These are phyloP conservation scores for Leptomonas pyrrhocoris DNA, from an alignment of 208 protist species.

Conservation along the genomic window DNA sequence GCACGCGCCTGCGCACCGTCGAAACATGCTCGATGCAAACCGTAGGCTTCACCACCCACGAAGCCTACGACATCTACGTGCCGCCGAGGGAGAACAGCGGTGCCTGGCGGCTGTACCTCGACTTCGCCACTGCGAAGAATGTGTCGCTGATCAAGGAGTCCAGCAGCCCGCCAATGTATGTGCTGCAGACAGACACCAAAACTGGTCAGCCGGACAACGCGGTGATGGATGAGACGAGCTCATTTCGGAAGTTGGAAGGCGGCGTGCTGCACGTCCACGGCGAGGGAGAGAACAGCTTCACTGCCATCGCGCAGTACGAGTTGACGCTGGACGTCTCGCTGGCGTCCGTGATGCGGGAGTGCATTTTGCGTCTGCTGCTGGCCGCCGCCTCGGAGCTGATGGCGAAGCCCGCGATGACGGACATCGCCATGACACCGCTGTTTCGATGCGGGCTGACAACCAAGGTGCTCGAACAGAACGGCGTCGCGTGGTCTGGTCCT, in stretches of 20 bases:
- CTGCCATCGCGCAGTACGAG: slow-evolving; percentile 70
- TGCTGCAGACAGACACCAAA: slow-evolving; percentile 35
- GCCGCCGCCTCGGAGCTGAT: slow-evolving; percentile 47
- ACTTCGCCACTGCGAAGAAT: slow-evolving; percentile 63
- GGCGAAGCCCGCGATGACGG: slow-evolving; percentile 26
- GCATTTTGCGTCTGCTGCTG: slow-evolving; percentile 55
- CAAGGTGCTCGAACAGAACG: slow-evolving; percentile 45
- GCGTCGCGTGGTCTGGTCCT: slow-evolving; percentile 49
- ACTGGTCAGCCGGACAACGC: slow-evolving; percentile 33
- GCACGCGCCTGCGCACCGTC: slow-evolving; percentile 15
- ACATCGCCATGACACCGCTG: slow-evolving; percentile 55
- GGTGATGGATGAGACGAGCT: slow-evolving; percentile 48
- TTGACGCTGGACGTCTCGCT: slow-evolving; percentile 54
- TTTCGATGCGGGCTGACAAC: slow-evolving; percentile 74
- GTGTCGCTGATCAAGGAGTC: slow-evolving; percentile 62
- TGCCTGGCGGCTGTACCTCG: slow-evolving; percentile 64
- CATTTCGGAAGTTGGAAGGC: slow-evolving; percentile 60
- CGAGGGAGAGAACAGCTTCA: slow-evolving; percentile 69
- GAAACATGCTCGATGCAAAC: slow-evolving; percentile 20
- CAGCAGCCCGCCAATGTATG: slow-evolving; percentile 47
- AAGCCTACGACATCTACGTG: slow-evolving; percentile 82
- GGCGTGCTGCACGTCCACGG: slow-evolving; percentile 72
- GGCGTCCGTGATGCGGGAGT: slow-evolving; percentile 50
- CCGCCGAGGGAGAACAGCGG: slow-evolving; percentile 22
- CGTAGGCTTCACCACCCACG: slow-evolving; percentile 68